Base-by-base conservation (phyloP, 2,329 filamentous ascomycete genomes). In the Xylaria sp. region DNA sequence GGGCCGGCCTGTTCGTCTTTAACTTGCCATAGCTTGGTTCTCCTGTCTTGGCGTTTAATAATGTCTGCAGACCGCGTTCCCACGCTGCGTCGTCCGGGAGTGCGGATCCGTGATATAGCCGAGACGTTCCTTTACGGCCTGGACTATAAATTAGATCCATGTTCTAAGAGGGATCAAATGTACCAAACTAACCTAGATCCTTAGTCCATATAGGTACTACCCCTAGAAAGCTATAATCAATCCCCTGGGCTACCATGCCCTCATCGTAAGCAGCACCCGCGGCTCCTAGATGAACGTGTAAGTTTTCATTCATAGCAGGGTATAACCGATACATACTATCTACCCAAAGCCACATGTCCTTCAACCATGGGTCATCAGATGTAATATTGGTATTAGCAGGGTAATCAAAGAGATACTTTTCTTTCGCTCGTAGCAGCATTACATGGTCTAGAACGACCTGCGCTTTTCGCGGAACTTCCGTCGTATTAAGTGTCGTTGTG, bases 321-420 rank as follows among this genome's bases (percentile, higher is more conserved):
- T 17, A 62, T 34, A 48, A 56, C 19, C 12, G n/a, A 71, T 24
- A 12, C 82, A 76, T 75, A 89, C 91, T 88, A 67, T 87, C 85
- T 56, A 94, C 84, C 85, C 92, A 93, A 55, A 89, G 87, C 93
- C 93, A 97, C n/a, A 92, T 82, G 64, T 92, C 90, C 65, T 89
- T 86, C n/a, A 95, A 82, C 88, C 92, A 93, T 34, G 87, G 88
- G 74, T 94, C 90, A 68, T 93, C 91, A 5, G 85, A 82, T 1
- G 92, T 85, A n/a, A 94, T 86, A 5, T 85, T 80, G 69, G 86
- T 86, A 74, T 96, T 96, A 56, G 82, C 85, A 17, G 81, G 79
- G 67, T 88, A 89, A 74, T 94, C 83, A 69, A 91, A 90, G 0
- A 90, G 79, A 69, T 91, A 91, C 63, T 83, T 85, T 72, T 89